These are phyloP conservation scores for Aspergillus ochraceoroseus DNA, from an alignment of 2,329 filamentous ascomycete genomes.

Conservation along the genomic window DNA sequence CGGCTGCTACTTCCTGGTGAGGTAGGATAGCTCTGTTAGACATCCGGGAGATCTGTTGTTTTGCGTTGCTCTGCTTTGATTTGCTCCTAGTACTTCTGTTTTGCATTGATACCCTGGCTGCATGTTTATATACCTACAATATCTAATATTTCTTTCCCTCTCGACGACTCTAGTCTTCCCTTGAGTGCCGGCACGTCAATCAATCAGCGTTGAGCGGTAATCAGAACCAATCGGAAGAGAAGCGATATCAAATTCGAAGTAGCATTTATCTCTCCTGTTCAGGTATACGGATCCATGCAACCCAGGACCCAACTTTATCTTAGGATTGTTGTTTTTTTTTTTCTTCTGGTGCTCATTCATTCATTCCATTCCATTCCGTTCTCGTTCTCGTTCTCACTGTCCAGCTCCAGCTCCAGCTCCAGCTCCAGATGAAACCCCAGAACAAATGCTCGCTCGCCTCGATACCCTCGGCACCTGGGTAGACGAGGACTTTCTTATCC, in stretches of 20 bases:
- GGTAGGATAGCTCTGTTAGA: too few species aligned
- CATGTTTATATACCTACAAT: conserved; percentile 11
- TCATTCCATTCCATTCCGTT: neutral
- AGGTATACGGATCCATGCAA: conserved; percentile 6
- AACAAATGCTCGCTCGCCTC: conserved; percentile 34
- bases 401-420: too few species aligned
- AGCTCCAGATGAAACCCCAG: too few species aligned
- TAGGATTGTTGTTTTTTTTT: too few species aligned
- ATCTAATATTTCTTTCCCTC: neutral
- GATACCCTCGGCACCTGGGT: conserved; percentile 49
- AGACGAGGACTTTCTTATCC: conserved; percentile 58
- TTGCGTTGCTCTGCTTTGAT: neutral
- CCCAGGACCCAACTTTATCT: neutral
- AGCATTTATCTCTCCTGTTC: neutral
- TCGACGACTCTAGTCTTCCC: too few species aligned
- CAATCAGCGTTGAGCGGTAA: conserved; percentile 18
- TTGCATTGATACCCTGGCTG: conserved; percentile 19
- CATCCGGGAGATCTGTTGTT: too few species aligned
- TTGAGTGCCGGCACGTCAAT: conserved; percentile 10
- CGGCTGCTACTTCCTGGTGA: conserved; percentile 16
- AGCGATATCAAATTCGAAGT: conserved; percentile 8
- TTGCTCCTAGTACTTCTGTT: neutral
- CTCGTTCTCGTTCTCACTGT: too few species aligned
- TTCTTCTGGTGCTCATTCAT: too few species aligned
- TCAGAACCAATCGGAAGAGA: conserved; percentile 16